phyloP scores from a whole-genome alignment of 192 early-diverging fungal species.

The Chytriomyces sp. region DNA sequence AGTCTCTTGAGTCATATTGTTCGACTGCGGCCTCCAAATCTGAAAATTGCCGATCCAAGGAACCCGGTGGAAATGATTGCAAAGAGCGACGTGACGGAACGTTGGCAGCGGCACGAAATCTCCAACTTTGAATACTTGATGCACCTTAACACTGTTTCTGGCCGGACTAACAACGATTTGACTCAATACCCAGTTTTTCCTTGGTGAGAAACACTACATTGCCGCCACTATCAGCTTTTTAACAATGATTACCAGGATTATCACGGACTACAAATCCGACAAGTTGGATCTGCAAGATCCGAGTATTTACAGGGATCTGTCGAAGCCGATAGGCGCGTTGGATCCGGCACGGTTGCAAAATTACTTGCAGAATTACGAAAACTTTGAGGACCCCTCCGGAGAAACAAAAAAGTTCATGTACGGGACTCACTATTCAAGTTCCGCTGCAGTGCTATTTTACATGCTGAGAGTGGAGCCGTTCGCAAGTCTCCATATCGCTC shows the following conservation, averaged over 20 bases:
- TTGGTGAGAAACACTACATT: slow-evolving; percentile 61
- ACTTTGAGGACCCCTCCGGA: slow-evolving; percentile 68
- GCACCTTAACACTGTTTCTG: slow-evolving; percentile 88
- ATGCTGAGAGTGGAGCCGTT: slow-evolving; percentile 91
- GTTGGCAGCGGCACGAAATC: slow-evolving; percentile 85
- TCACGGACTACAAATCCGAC: slow-evolving; percentile 45
- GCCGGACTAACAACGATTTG: slow-evolving; percentile 70
- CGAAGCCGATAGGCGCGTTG: slow-evolving; percentile 89
- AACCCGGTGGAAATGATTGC: slow-evolving; percentile 60
- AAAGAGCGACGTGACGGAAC: slow-evolving; percentile 70
- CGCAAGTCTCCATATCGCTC: slow-evolving; percentile 65
- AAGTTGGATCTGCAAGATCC: slow-evolving; percentile 78
- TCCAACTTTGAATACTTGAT: slow-evolving; percentile 97
- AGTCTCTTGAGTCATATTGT: slow-evolving; percentile 41
- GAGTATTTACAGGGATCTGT: slow-evolving; percentile 82
- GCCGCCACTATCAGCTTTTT: background rate
- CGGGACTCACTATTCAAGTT: slow-evolving; percentile 96
- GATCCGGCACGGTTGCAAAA: slow-evolving; percentile 69
- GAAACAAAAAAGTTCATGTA: slow-evolving; percentile 79
- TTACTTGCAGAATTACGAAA: slow-evolving; percentile 66
- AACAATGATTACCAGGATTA: slow-evolving; percentile 30
- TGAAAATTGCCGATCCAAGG: slow-evolving; percentile 37
- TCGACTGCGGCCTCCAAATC: slow-evolving; percentile 58
- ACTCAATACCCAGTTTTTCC: slow-evolving; percentile 98
- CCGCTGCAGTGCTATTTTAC: slow-evolving; percentile 88